phyloP scores from a whole-genome alignment of 2,329 filamentous ascomycete genomes.

The Ceratocystis destructans region DNA sequence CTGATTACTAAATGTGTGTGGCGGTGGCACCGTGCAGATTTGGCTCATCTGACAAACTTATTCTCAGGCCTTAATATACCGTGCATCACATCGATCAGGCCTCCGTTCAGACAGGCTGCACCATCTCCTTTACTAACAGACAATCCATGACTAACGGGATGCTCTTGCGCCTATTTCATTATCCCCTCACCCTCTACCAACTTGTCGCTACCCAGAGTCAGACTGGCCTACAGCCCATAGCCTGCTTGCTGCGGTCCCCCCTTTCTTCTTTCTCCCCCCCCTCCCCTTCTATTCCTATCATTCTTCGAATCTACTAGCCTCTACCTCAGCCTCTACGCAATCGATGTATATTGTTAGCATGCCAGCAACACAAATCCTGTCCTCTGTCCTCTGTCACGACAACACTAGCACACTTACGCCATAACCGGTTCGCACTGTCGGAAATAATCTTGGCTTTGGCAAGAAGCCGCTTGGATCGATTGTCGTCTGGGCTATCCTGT shows the following conservation, averaged over 20 bases:
- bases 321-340: neutral
- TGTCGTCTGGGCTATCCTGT: conserved; percentile 39
- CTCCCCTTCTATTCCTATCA: neutral
- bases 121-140: neutral
- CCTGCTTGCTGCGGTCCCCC: neutral
- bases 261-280: neutral
- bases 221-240: neutral
- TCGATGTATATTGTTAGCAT: neutral
- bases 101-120: neutral
- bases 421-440: conserved; percentile 53
- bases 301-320: conserved; percentile 1
- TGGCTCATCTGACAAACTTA: too few relatives aligned
- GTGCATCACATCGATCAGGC: too few relatives aligned
- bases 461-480: conserved; percentile 50
- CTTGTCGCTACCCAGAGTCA: too few relatives aligned
- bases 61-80: too few relatives aligned
- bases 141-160: neutral
- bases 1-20: too few relatives aligned
- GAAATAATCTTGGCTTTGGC: conserved; percentile 55
- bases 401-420: conserved; percentile 37
- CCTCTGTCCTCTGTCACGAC: neutral
- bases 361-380: neutral
- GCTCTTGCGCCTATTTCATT: neutral
- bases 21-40: too few relatives aligned
- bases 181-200: neutral